A percentile compares a stretch with the other conserved stretches of the same genome.
phyloP scores from a whole-genome alignment of 495 filamentous ascomycete species.

The Astrothelium subdiscretum region DNA sequence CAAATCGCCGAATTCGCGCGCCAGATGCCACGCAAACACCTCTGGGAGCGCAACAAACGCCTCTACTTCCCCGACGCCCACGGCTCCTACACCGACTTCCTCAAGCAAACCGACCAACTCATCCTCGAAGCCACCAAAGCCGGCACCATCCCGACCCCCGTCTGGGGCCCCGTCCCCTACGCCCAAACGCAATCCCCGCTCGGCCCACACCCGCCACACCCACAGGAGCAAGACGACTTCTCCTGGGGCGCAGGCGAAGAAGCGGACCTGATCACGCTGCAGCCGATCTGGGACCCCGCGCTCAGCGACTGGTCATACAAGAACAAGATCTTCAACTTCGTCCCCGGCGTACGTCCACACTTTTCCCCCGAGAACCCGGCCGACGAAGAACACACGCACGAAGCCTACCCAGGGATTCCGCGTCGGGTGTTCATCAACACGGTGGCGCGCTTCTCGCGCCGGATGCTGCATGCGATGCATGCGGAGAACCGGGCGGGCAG shows the following conservation, averaged over 20 bases:
- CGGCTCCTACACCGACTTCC: conserved; percentile 46
- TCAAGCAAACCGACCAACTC: conserved; percentile 34
- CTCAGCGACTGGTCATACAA: conserved; percentile 52
- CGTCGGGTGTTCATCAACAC: conserved; percentile 57
- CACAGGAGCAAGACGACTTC: conserved; percentile 49
- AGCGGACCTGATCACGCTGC: conserved; percentile 60
- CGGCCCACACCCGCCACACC: conserved; percentile 43
- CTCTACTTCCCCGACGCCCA: conserved; percentile 58
- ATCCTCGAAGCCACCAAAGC: conserved; percentile 24
- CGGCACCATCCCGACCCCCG: conserved; percentile 22
- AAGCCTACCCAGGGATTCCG: conserved; percentile 34
- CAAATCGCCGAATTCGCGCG: conserved; percentile 46
- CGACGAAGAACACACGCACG: conserved; percentile 22
- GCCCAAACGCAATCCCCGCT: conserved; percentile 42
- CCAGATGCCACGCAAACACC: conserved; percentile 51
- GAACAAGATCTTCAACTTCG: conserved; percentile 51
- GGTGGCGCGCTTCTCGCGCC: conserved; percentile 49
- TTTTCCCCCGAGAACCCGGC: conserved; percentile 17
- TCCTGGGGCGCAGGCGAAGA: conserved; percentile 66
- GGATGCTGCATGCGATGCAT: conserved; percentile 52
- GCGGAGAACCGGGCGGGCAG: conserved; percentile 48
- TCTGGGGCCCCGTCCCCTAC: conserved; percentile 52
- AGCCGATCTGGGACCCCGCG: conserved; percentile 57
- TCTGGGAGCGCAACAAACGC: conserved; percentile 65
- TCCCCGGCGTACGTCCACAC: conserved; percentile 32